Evolutionary conservation across 768 basidiomycete genomes (phyloP).

Genomic region (Tylopilus sp.): DNA sequence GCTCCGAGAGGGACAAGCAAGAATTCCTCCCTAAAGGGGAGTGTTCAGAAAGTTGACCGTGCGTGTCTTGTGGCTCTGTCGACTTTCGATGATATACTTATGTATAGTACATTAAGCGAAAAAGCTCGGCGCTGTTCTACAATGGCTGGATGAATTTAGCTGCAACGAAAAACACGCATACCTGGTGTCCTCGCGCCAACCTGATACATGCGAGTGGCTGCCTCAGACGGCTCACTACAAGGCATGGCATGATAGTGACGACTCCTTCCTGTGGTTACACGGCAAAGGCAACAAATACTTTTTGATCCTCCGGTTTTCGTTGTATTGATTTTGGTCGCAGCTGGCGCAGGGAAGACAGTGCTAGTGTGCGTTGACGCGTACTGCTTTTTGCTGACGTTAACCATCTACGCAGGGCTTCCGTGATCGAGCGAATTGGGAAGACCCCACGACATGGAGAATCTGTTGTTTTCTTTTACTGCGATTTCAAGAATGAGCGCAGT

Average conservation of each 20-base stretch:
- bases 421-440: not conserved
- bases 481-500: conserved; percentile 5
- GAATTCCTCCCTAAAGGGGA: not conserved
- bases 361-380: conserved; percentile 1
- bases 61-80: not conserved
- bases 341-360: conserved; percentile 17
- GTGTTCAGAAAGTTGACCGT: not conserved
- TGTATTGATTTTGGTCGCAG: not conserved
- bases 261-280: conserved; percentile 7
- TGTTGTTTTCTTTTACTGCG: conserved; percentile 18
- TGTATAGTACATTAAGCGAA: not conserved
- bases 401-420: not conserved
- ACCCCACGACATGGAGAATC: not conserved
- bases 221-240: not conserved
- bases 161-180: conserved; percentile 1
- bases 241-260: not conserved
- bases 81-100: not conserved
- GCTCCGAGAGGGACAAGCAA: not conserved
- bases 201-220: conserved; percentile 6
- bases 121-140: not conserved
- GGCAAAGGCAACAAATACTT: not conserved
- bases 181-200: not conserved
- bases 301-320: not conserved
- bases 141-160: not conserved
- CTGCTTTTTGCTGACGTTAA: not conserved